These are phyloP conservation scores for Mallotus japonicus DNA, from an alignment of 441 rosid genomes.

Conservation along the genomic window DNA sequence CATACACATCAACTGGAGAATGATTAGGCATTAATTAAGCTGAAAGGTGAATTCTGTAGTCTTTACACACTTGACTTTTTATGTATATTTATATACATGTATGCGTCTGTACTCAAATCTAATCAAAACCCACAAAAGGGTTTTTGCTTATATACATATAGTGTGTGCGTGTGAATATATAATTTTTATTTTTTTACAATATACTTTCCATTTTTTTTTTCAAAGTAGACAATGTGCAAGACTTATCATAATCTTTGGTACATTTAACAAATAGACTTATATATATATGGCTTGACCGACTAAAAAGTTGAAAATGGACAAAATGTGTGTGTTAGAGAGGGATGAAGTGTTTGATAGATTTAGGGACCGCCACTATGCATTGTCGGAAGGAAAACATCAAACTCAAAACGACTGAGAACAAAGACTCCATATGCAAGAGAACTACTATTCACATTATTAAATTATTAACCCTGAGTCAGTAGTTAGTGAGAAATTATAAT, in stretches of 20 bases:
- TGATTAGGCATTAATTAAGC: constrained; percentile 31
- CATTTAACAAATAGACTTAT: background rate
- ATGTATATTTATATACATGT: too few relatives aligned
- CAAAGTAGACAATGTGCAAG: too few relatives aligned
- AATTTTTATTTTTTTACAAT: too few relatives aligned
- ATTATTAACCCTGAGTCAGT: too few relatives aligned
- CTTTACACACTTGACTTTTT: constrained; percentile 1
- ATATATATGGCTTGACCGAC: constrained; percentile 22
- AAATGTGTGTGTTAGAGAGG: background rate
- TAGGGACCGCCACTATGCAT: constrained; percentile 35
- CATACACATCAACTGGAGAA: constrained; percentile 17
- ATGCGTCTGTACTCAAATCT: background rate
- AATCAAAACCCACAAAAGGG: background rate
- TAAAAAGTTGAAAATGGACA: constrained; percentile 13
- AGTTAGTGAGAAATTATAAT: too few relatives aligned
- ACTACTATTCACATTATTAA: too few relatives aligned
- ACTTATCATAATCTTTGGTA: too few relatives aligned
- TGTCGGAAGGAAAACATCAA: constrained; percentile 29
- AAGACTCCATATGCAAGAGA: too few relatives aligned
- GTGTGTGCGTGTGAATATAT: background rate
- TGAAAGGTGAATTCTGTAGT: constrained; percentile 21
- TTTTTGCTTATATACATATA: background rate
- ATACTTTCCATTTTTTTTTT: too few relatives aligned
- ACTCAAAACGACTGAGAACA: background rate
- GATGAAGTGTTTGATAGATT: constrained; percentile 3